phyloP scores from a whole-genome alignment of 2,329 filamentous ascomycete species.

The Chaetomiaceae sp. region DNA sequence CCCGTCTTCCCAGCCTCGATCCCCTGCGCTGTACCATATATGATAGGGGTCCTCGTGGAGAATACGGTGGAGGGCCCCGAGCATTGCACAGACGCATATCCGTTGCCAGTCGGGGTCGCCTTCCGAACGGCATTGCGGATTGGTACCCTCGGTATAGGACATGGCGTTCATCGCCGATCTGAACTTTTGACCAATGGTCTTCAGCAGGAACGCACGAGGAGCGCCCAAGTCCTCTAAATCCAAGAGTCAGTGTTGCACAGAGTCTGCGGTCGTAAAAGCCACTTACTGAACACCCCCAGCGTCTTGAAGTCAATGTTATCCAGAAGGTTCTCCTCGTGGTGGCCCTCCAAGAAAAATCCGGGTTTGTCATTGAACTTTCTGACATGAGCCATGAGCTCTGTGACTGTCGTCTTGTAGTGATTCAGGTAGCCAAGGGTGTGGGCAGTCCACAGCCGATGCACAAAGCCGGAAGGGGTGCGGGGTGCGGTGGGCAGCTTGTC shows the following conservation, averaged over 20 bases:
- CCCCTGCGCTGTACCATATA: slow-evolving; percentile 2
- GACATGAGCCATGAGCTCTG: neutral
- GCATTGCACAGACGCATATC: slow-evolving; percentile 14
- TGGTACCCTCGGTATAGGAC: neutral
- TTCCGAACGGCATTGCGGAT: neutral
- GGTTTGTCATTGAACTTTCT: no score
- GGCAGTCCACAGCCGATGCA: slow-evolving; percentile 12
- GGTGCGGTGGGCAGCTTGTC: no score
- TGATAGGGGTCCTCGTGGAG: neutral
- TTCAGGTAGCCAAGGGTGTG: slow-evolving; percentile 8
- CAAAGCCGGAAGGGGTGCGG: neutral
- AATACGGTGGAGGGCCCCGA: slow-evolving; percentile 4
- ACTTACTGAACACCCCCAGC: neutral
- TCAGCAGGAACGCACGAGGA: neutral
- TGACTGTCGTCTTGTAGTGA: neutral
- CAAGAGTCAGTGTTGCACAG: neutral
- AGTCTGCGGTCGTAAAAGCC: neutral
- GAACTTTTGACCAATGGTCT: neutral
- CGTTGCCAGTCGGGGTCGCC: neutral
- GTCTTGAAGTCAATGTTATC: neutral
- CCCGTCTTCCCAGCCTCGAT: neutral
- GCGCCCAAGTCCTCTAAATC: neutral
- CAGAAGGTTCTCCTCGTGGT: neutral
- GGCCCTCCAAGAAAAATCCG: neutral
- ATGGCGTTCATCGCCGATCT: neutral